phyloP scores from a whole-genome alignment of 257 asterid species.

The Nicotiana sylvestris region DNA sequence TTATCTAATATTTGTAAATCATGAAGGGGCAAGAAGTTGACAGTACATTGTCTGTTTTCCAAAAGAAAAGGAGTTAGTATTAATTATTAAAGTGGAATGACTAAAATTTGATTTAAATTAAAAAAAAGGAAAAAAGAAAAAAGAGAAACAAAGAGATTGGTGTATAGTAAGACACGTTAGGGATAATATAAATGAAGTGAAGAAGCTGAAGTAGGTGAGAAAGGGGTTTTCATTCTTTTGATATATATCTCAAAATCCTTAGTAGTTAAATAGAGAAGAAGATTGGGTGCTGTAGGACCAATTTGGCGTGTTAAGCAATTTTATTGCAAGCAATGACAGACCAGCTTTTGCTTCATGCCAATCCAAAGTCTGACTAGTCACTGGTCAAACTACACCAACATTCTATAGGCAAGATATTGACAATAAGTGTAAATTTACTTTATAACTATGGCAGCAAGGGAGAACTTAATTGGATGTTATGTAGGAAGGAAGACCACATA shows the following conservation, averaged over 20 bases:
- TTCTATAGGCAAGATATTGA: too few relatives aligned
- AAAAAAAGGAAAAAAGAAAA: too few relatives aligned
- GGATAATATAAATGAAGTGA: neutral
- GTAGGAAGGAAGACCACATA: too few relatives aligned
- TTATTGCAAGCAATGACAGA: neutral
- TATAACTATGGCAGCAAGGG: too few relatives aligned
- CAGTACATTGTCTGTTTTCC: too few relatives aligned
- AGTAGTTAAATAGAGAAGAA: neutral
- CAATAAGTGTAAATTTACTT: too few relatives aligned
- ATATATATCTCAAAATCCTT: neutral
- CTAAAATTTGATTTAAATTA: too few relatives aligned
- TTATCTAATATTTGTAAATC: too few relatives aligned
- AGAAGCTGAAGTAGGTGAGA: neutral
- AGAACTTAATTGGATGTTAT: too few relatives aligned
- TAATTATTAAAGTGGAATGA: too few relatives aligned
- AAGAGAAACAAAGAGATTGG: neutral
- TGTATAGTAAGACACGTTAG: neutral
- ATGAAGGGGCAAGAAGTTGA: too few relatives aligned
- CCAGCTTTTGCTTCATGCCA: neutral
- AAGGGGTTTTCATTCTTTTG: neutral
- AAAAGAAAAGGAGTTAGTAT: too few relatives aligned
- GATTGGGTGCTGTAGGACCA: neutral
- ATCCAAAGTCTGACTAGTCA: neutral
- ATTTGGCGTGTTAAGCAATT: neutral
- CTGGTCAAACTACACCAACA: neutral